A percentile compares a stretch with the other conserved stretches of the same genome.
These are phyloP conservation scores for Gaertneriomyces sp. DNA, from an alignment of 192 early-diverging fungal genomes.

Conservation along the genomic window DNA sequence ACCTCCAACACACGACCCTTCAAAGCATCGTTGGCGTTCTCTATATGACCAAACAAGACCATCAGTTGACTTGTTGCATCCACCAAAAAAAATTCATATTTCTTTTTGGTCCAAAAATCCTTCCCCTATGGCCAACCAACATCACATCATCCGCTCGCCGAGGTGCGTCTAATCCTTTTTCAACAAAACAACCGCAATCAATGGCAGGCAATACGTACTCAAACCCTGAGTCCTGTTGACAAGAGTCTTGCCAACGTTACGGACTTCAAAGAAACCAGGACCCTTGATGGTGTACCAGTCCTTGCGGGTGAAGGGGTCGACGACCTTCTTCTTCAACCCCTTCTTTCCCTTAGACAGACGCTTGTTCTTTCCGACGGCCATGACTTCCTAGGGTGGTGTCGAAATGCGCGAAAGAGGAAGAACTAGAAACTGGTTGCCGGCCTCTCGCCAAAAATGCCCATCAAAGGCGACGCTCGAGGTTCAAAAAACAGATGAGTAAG, in stretches of 20 bases:
- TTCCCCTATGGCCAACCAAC: background rate
- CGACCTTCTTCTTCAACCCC: conserved; percentile 97
- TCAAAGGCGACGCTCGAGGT: no score
- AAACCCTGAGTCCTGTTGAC: conserved; percentile 99
- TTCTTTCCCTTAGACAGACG: conserved; percentile 98
- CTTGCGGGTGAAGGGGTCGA: conserved; percentile 99
- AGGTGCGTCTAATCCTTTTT: no score
- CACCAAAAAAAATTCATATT: no score
- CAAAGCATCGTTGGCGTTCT: conserved; percentile 91
- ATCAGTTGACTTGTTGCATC: conserved; percentile 16
- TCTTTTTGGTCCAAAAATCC: no score
- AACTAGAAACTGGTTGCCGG: background rate
- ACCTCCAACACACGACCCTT: conserved; percentile 96
- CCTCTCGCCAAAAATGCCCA: no score
- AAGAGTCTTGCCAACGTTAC: conserved; percentile 97
- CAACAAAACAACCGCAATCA: background rate
- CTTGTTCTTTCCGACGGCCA: conserved; percentile 87
- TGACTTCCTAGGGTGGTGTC: conserved; percentile 22
- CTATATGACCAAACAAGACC: conserved; percentile 35
- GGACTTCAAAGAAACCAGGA: conserved; percentile 90
- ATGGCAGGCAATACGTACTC: conserved; percentile 58
- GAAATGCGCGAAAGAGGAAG: conserved; percentile 7
- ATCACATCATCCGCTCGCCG: background rate
- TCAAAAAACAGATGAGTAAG: no score
- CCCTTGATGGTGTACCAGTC: conserved; percentile 99